Evolutionary conservation across 371 early-diverging fungal genomes (phyloP), one percentile per base, ranked within the genome.

Genomic region (Mortierella sp.): DNA sequence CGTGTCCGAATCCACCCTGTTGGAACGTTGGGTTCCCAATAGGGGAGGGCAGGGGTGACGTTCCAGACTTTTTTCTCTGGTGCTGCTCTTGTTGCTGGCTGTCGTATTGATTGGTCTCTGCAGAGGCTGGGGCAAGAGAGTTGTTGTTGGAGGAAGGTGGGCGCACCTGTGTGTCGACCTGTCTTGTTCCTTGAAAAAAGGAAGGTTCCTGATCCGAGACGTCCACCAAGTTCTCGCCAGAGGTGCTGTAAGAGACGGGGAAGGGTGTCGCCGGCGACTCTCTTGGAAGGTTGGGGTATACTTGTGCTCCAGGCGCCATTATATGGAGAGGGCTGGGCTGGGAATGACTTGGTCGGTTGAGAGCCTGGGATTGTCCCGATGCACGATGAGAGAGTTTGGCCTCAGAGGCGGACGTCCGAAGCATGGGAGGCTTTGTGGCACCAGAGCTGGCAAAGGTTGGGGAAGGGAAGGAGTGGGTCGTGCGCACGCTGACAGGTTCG

Each of bases 201-300:
- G 71, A 46, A n/a, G 72, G 53, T 24, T 75, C 71, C 8, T 48
- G 19, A 21, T 44, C 69, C n/a, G 80, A 57, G 71, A 44, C 16
- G 11, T 71, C 74, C 77, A 69, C 74, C 31, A 50, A n/a, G 14
- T 54, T 5, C n/a, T 73, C 79, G 54, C 51, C 31, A 11, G 78
- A 24, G 3, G 64, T 71, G 28, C 53, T 71, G 31, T 81, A 76
- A 9, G 28, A 31, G 10, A 78, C 71, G 14, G 85, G 81, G 59
- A 73, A 84, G 5, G 81, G 81, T 5, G 85, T 84, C 3, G 71
- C 71, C 2, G 85, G 85, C n/a, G 85, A 84, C 46, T 81, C 81
- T 37, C 80, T 69, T 53, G 74, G 1, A 50, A 53, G 40, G 43
- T 59, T 73, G 43, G 55, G 8, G 61, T 57, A 44, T 28, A 34